Evolutionary conservation across 2,329 filamentous ascomycete genomes (phyloP).

Genomic region (Elsinoe necatrix): DNA sequence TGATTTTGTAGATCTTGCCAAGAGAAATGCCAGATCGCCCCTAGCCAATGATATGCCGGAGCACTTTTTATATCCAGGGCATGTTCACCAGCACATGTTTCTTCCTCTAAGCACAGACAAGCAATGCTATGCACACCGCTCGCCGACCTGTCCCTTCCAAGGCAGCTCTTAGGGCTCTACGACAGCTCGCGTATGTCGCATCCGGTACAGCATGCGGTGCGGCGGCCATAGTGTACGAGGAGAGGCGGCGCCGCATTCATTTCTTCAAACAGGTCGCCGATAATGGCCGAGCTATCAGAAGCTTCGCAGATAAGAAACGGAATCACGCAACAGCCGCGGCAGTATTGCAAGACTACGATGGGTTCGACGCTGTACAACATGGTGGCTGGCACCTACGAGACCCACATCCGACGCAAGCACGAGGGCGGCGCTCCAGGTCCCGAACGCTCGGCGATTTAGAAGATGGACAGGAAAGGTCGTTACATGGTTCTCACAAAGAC

Average conservation of each 20-base stretch:
- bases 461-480: background rate
- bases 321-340: slow-evolving; percentile 11
- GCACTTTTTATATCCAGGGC: background rate
- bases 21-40: background rate
- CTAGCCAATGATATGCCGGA: background rate
- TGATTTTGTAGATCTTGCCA: slow-evolving; percentile 11
- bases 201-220: slow-evolving; percentile 31
- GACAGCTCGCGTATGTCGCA: slow-evolving; percentile 33
- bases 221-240: slow-evolving; percentile 30
- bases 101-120: background rate
- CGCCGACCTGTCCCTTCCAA: slow-evolving; percentile 30
- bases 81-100: background rate
- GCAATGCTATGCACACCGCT: slow-evolving; percentile 26
- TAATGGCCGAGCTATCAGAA: slow-evolving; percentile 21
- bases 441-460: background rate
- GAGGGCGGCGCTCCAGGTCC: background rate
- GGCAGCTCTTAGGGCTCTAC: slow-evolving; percentile 29
- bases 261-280: slow-evolving; percentile 30
- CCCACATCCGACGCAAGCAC: slow-evolving; percentile 6
- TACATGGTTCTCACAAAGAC: background rate
- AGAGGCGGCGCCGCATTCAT: slow-evolving; percentile 28
- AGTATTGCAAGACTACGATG: background rate
- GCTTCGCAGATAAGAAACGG: slow-evolving; percentile 1
- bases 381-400: slow-evolving; percentile 4
- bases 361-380: slow-evolving; percentile 11